Evolutionary conservation across 2,329 filamentous ascomycete species (phyloP), one percentile per base, ranked within the genome.

Genomic region (Fonsecaea pedrosoi): DNA sequence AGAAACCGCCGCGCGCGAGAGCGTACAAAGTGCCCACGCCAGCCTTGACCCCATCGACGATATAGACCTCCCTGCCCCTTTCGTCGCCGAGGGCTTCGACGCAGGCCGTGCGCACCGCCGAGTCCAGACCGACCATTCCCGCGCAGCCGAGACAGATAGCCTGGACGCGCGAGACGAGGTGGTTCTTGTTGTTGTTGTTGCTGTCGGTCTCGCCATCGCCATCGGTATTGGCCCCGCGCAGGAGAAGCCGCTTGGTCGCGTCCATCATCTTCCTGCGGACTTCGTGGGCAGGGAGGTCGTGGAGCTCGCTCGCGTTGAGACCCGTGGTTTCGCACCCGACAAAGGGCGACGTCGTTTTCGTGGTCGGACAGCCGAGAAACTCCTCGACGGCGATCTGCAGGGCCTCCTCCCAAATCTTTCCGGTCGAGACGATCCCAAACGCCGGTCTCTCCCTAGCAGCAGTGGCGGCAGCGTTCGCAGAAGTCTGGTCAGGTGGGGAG

Each of bases 341-440:
- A 75, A 96, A 97, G 55, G 84, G 84, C 66, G 69, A 59, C 62
- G 78, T 82, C 4, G 50, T 21, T 2, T 35, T 45, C 2, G 37
- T n/a, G 7, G 65, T 72, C 0, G 45, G 45, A 50, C n/a, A 50
- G 68, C 70, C 91, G 0, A 96, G 78, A 69, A 92, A 89, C 0
- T 79, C 76, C 1, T 80, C 79, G 0, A 95, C 89, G 0, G 90
- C 93, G 0, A 84, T 79, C 0, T 80, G 82, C 12, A 97, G 81
- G 40, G 95, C 88, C 0, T 82, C 77, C 74, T 94, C 90, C 94
- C 94, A 97, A 70, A 90, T 91, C 64, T 87, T 86, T 0, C 93
- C 94, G 0, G 94, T 97, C 4, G 90, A 94, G 4, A 98, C 90
- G 69, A 98, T 95, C 1, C 93, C 94, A 82, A 95, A 97, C 72